These are phyloP conservation scores for Boletus huronensis DNA, from an alignment of 768 basidiomycete genomes.

Conservation along the genomic window DNA sequence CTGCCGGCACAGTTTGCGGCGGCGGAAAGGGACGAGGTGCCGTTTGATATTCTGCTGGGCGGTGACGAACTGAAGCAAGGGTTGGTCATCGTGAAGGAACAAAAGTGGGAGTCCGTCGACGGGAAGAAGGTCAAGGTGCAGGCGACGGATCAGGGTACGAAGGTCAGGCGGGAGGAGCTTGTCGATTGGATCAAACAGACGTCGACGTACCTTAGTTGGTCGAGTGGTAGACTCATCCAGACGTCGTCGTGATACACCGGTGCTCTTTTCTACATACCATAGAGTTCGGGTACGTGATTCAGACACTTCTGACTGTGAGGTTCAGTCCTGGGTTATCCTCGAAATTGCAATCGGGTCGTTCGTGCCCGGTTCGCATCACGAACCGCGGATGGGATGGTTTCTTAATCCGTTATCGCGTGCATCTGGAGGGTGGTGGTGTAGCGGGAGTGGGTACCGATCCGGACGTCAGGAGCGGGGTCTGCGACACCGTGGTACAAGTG, in stretches of 20 bases:
- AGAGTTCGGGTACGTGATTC: not conserved
- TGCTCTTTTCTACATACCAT: slow-evolving; percentile 5
- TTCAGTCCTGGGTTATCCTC: not conserved
- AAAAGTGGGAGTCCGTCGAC: slow-evolving; percentile 72
- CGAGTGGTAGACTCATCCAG: slow-evolving; percentile 30
- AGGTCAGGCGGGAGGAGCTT: slow-evolving; percentile 60
- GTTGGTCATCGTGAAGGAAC: slow-evolving; percentile 87
- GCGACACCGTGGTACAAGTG: not conserved
- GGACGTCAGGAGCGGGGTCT: not conserved
- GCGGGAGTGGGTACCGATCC: not conserved
- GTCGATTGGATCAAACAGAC: slow-evolving; percentile 58
- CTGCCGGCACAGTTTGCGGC: slow-evolving; percentile 81
- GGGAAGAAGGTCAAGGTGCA: slow-evolving; percentile 66
- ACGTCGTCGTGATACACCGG: not conserved
- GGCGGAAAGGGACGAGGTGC: slow-evolving; percentile 88
- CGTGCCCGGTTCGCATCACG: no score
- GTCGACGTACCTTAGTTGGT: slow-evolving; percentile 29
- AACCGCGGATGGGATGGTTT: no score
- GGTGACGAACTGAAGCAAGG: slow-evolving; percentile 81
- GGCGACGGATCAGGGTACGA: slow-evolving; percentile 58
- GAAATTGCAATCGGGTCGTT: no score
- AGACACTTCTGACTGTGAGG: not conserved
- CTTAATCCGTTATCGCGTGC: no score
- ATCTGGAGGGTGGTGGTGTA: slow-evolving; percentile 19
- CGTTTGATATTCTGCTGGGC: slow-evolving; percentile 91